A percentile compares a stretch with the other conserved stretches of the same genome.
phyloP scores from a whole-genome alignment of 2,329 filamentous ascomycete genomes.

The Cadophora sp. region DNA sequence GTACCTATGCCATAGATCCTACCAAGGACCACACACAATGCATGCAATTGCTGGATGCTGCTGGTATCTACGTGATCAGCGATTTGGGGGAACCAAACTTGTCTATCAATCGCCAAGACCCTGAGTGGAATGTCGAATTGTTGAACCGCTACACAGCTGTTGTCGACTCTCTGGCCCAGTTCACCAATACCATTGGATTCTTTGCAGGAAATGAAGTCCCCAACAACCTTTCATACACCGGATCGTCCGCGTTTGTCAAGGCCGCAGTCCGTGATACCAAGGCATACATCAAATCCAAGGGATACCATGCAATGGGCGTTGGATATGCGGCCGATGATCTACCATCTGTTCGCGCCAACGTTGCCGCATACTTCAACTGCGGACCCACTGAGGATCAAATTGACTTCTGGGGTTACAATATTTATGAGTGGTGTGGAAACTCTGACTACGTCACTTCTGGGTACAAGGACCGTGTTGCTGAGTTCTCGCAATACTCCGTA shows the following conservation, averaged over 20 bases:
- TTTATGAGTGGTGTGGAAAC: conserved; percentile 97
- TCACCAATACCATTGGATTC: conserved; percentile 93
- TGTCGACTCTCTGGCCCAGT: conserved; percentile 79
- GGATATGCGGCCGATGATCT: conserved; percentile 97
- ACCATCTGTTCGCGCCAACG: conserved; percentile 76
- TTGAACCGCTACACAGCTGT: conserved; percentile 84
- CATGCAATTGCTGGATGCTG: conserved; percentile 81
- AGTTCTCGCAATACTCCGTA: conserved; percentile 87
- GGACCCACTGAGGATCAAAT: conserved; percentile 71
- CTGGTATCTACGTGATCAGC: conserved; percentile 93
- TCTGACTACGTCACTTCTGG: conserved; percentile 78
- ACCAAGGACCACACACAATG: conserved; percentile 77
- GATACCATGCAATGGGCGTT: conserved; percentile 80
- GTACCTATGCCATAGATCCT: conserved; percentile 91
- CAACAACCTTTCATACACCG: conserved; percentile 85
- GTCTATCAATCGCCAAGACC: conserved; percentile 84
- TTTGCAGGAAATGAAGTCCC: conserved; percentile 98
- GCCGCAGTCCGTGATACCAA: conserved; percentile 95
- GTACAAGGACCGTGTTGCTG: conserved; percentile 80
- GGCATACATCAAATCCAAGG: conserved; percentile 82
- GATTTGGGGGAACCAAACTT: conserved; percentile 81
- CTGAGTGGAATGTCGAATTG: conserved; percentile 79
- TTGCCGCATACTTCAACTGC: conserved; percentile 95
- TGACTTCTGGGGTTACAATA: conserved; percentile 99
- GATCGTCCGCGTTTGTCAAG: conserved; percentile 93